Conservation (phyloP, 768 basidiomycete species). For the Russula dissimulans region DNA sequence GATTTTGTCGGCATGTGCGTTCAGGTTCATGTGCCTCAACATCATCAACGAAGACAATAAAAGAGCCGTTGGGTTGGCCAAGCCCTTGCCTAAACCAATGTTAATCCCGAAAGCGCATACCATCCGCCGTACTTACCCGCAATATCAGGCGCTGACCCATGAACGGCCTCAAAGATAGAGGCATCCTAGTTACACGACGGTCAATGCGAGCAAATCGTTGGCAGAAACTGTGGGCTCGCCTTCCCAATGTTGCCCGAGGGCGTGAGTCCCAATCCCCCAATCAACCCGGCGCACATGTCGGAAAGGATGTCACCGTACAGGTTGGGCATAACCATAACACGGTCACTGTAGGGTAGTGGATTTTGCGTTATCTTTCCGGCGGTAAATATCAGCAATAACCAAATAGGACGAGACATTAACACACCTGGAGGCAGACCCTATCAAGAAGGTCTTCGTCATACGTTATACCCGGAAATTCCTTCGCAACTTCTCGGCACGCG, state of each 20-base stretch:
- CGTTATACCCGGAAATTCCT: conserved; percentile 85
- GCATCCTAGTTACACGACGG: conserved; percentile 58
- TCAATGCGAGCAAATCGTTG: conserved; percentile 5
- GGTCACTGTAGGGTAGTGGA: conserved; percentile 86
- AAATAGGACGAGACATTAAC: conserved; percentile 14
- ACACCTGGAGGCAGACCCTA: conserved; percentile 86
- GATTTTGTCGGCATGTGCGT: conserved; percentile 76
- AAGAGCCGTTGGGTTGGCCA: conserved; percentile 99
- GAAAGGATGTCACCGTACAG: conserved; percentile 92
- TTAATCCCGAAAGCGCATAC: not conserved
- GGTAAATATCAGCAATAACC: not conserved
- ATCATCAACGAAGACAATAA: conserved; percentile 95
- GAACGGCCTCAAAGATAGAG: conserved; percentile 98
- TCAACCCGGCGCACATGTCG: conserved; percentile 97
- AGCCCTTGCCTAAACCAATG: conserved; percentile 56
- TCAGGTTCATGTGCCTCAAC: conserved; percentile 93
- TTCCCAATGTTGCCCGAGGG: conserved; percentile 97
- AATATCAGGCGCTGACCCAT: conserved; percentile 99
- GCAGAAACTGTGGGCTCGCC: conserved; percentile 34
- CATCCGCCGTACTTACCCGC: conserved; percentile 48
- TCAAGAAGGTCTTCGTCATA: conserved; percentile 98
- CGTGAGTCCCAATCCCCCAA: conserved; percentile 94
- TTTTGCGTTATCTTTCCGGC: conserved; percentile 72
- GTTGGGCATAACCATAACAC: conserved; percentile 99
- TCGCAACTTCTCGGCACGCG: conserved; percentile 92